Evolutionary conservation across 2,329 filamentous ascomycete genomes (phyloP).

Genomic region (Myriosclerotinia curreyana): DNA sequence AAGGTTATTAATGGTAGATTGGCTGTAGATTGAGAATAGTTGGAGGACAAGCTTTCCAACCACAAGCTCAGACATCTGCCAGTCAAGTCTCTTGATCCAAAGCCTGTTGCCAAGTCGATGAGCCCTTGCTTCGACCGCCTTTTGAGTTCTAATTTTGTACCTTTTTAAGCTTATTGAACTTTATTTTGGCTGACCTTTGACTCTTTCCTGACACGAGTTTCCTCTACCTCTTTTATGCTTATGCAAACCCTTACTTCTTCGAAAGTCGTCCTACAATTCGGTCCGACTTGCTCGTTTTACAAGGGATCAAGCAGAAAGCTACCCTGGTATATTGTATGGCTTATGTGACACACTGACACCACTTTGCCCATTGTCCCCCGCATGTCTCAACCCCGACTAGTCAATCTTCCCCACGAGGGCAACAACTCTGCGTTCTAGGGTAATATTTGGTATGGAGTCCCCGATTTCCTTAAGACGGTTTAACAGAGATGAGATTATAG

Average conservation of each 20-base stretch:
- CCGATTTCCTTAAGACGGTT: not conserved
- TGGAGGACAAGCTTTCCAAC: slow-evolving; percentile 4
- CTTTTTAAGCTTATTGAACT: not conserved
- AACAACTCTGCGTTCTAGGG: slow-evolving; percentile 5
- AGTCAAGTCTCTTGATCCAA: not conserved
- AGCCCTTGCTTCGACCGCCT: not conserved
- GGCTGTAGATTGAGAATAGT: not conserved
- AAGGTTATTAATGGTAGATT: not conserved
- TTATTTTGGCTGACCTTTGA: not conserved
- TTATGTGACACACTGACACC: slow-evolving; percentile 11
- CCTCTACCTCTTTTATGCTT: not conserved
- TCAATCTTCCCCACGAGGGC: slow-evolving; percentile 20
- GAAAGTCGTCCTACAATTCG: slow-evolving; percentile 18
- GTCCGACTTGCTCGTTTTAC: slow-evolving; percentile 21
- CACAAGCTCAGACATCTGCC: not conserved
- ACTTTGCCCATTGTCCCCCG: slow-evolving; percentile 20
- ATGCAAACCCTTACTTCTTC: not conserved
- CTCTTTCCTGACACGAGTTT: not conserved
- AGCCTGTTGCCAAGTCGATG: slow-evolving; percentile 5
- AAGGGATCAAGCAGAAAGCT: slow-evolving; percentile 9
- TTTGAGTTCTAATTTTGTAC: not conserved
- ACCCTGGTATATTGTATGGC: slow-evolving; percentile 10
- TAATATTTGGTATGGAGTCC: slow-evolving; percentile 1
- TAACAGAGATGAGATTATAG: not conserved
- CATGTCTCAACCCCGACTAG: slow-evolving; percentile 18